Evolutionary conservation across 2,329 filamentous ascomycete species (phyloP).

Genomic region (Colletotrichum chlorophyti): DNA sequence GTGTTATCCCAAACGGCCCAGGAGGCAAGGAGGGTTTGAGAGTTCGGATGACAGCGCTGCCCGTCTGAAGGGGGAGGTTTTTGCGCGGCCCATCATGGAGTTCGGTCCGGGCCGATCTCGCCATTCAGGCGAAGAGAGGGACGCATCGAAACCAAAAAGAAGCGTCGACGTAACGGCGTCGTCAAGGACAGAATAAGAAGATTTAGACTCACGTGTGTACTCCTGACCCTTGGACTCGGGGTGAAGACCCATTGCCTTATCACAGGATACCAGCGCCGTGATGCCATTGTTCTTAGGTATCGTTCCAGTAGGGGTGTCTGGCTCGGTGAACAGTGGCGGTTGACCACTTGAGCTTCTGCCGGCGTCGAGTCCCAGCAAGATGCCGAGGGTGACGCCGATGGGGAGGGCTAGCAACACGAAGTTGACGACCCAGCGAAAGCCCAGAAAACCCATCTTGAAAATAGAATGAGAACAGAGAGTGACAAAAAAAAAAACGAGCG

Average conservation of each 20-base stretch:
- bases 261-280: conserved; percentile 46
- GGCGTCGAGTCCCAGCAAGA: conserved; percentile 56
- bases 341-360: conserved; percentile 49
- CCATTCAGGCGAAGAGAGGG: neutral
- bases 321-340: conserved; percentile 49
- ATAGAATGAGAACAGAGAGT: neutral
- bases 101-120: conserved; percentile 24
- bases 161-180: neutral
- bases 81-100: conserved; percentile 1
- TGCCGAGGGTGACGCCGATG: conserved; percentile 55
- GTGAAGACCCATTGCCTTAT: conserved; percentile 52
- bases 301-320: conserved; percentile 31
- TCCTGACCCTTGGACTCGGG: conserved; percentile 49
- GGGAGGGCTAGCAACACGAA: conserved; percentile 56
- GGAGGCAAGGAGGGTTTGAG: neutral
- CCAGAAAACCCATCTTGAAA: conserved; percentile 42
- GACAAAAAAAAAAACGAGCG: conserved; percentile 8
- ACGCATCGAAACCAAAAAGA: neutral
- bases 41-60: conserved; percentile 14
- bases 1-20: conserved; percentile 5
- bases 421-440: conserved; percentile 54
- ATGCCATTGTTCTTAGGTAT: conserved; percentile 41
- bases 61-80: conserved; percentile 4
- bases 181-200: neutral
- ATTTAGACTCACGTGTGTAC: conserved; percentile 51